These are phyloP conservation scores for Schwanniomyces pseudopolymorphus DNA, from an alignment of 805 yeast genomes.

Conservation along the genomic window DNA sequence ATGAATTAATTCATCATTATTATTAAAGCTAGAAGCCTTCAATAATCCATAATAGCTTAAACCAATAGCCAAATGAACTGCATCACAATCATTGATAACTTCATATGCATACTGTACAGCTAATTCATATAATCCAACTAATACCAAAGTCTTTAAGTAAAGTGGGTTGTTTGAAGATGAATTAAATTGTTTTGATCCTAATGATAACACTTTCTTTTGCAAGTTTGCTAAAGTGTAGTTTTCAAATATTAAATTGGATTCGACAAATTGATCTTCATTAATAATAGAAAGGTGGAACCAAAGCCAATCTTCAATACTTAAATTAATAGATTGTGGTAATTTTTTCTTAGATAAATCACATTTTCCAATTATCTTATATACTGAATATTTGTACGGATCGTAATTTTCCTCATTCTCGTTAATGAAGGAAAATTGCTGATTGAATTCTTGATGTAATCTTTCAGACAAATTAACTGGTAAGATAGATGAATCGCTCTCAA, in stretches of 20 bases:
- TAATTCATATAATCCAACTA: constrained; percentile 78
- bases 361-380: constrained; percentile 90
- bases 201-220: constrained; percentile 65
- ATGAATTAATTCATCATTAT: constrained; percentile 35
- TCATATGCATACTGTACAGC: constrained; percentile 68
- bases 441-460: constrained; percentile 75
- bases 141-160: constrained; percentile 70
- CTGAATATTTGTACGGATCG: constrained; percentile 89
- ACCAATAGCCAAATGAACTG: constrained; percentile 86
- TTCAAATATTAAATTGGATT: constrained; percentile 59
- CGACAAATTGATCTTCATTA: constrained; percentile 57
- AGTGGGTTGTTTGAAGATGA: constrained; percentile 62
- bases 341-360: constrained; percentile 70
- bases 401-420: constrained; percentile 48
- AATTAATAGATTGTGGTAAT: constrained; percentile 64
- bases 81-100: constrained; percentile 70
- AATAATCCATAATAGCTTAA: constrained; percentile 72
- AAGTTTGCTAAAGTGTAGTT: constrained; percentile 71
- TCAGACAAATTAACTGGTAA: constrained; percentile 69
- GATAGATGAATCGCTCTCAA: constrained; percentile 48
- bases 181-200: constrained; percentile 73
- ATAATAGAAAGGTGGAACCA: constrained; percentile 88
- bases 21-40: constrained; percentile 40
- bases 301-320: constrained; percentile 92
- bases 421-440: constrained; percentile 70